These are phyloP conservation scores for Oemleria cerasiformis DNA, from an alignment of 306 rosid genomes.

Conservation along the genomic window DNA sequence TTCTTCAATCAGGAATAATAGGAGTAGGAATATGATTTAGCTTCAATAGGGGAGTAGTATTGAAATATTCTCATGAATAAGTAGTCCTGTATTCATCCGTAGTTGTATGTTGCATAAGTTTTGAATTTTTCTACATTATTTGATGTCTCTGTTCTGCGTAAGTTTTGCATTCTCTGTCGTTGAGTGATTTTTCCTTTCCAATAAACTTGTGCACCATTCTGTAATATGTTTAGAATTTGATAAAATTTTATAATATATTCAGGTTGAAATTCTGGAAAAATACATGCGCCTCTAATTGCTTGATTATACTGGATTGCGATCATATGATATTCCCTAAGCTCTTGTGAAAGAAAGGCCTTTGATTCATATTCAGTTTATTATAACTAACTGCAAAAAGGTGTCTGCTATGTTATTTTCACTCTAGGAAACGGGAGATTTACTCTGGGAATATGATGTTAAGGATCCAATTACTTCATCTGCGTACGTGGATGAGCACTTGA, in stretches of 20 bases:
- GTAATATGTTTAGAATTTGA: neutral
- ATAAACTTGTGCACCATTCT: neutral
- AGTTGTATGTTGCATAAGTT: neutral
- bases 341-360: neutral
- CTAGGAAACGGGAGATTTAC: slow-evolving; percentile 64
- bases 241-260: neutral
- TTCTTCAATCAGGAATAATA: too few relatives aligned
- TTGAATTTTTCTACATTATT: neutral
- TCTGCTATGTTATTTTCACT: slow-evolving; percentile 25
- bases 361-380: neutral
- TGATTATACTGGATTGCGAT: neutral
- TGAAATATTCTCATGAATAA: neutral
- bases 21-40: neutral
- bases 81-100: neutral
- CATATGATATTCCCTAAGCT: neutral
- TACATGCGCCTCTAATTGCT: neutral
- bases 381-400: neutral
- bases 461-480: slow-evolving; percentile 84
- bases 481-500: slow-evolving; percentile 69
- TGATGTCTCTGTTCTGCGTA: neutral
- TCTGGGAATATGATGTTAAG: slow-evolving; percentile 72
- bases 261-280: neutral
- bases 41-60: neutral
- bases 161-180: too few relatives aligned
- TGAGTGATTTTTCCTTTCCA: too few relatives aligned